Evolutionary conservation across 2,329 filamentous ascomycete genomes (phyloP), one percentile per base, ranked within the genome.

Genomic region (Clonostachys solani): DNA sequence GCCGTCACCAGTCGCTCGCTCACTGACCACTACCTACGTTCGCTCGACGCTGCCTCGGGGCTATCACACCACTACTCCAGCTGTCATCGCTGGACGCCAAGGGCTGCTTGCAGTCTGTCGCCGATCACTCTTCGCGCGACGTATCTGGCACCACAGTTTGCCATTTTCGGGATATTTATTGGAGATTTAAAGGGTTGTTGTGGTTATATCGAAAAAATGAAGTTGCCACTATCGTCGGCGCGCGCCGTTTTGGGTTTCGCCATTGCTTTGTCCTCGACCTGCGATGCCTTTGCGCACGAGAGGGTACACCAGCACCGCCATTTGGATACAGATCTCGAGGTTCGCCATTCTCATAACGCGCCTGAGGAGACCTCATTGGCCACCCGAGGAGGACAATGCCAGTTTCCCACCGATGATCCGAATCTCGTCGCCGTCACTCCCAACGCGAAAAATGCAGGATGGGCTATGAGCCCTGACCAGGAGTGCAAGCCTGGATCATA

Each of bases 381-480:
- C 23, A 29, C 23, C 23, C 23, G 66, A 75, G 80, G 54, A 69
- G 71, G 35, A 60, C 72, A 29, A 48, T 92, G 88, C 66, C 59
- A 73, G 47, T 87, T 92, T 57, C 87, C 88, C 18, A 60, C 56
- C 12, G 69, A 73, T 34, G 50, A 86, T 58, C 75, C 79, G 33
- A 84, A 86, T 46, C 67, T 92, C 58, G 79, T 90, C 41, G 64
- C 80, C 13, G 75, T 92, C 45, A 87, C 86, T 10, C 86, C 86
- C 5, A 71, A 70, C 45, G 62, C 64, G 40, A 60, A 69, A 61
- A 92, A 92, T 67, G 84, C 74, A 44, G 88, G 88, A 51, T 92
- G 87, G 83, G 88, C 87, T 40, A 83, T 92, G 80, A 87, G 84
- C 57, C 87, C 87, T 5, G 83, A 92, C 63, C 79, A 87, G 61